Evolutionary conservation across 192 early-diverging fungal genomes (phyloP).

Genomic region (Diversispora eburnea): DNA sequence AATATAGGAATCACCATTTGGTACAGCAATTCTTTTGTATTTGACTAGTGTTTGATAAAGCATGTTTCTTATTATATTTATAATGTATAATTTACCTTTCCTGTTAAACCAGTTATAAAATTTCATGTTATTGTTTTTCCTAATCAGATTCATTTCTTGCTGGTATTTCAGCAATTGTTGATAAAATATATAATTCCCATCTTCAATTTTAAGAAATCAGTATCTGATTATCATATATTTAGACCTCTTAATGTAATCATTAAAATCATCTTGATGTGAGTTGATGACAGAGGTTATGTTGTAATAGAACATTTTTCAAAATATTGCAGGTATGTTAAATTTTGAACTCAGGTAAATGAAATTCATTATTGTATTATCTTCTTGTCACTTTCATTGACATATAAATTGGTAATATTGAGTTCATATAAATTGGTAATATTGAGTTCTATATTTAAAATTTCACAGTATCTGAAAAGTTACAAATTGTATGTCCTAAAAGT

Average conservation of each 20-base stretch:
- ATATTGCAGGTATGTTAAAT: not conserved
- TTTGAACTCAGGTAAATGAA: not conserved
- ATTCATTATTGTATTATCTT: no score
- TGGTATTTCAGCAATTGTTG: not conserved
- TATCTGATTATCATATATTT: not conserved
- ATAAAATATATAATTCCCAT: conserved; percentile 3
- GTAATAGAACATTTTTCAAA: conserved; percentile 1
- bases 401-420: no score
- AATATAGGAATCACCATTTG: no score
- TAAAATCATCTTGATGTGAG: not conserved
- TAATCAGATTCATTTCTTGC: not conserved
- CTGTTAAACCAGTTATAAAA: conserved; percentile 5
- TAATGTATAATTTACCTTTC: no score
- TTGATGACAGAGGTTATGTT: not conserved
- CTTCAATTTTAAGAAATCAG: no score
- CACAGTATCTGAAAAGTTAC: not conserved
- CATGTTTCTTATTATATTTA: no score
- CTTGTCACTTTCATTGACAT: not conserved
- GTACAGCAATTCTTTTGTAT: no score
- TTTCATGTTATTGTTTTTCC: not conserved
- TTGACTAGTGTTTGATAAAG: no score
- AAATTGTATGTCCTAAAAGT: not conserved
- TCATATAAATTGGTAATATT: not conserved
- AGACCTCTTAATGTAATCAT: not conserved
- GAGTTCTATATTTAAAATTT: not conserved